Conservation (phyloP, 2,329 filamentous ascomycete species). For the Aureobasidium sp. region DNA sequence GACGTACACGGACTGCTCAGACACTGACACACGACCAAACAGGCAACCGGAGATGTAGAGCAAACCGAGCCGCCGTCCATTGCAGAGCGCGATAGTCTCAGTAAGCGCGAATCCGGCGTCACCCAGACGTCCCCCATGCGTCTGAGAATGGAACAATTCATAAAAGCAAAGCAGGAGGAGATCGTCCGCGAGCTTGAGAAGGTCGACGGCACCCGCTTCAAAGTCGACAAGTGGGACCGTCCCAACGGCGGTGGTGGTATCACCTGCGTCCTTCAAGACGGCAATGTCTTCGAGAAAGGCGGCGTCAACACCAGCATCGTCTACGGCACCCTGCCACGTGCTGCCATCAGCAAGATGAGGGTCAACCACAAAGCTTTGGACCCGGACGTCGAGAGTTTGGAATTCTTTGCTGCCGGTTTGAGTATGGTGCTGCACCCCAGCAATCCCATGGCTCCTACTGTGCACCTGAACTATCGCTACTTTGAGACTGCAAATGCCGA, state of each 20-base stretch:
- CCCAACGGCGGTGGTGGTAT: constrained; percentile 87
- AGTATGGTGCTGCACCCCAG: constrained; percentile 88
- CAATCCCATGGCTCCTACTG: constrained; percentile 95
- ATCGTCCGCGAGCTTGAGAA: constrained; percentile 79
- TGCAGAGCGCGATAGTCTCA: constrained; percentile 74
- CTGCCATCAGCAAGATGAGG: constrained; percentile 87
- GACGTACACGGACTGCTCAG: background rate
- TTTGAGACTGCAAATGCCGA: constrained; percentile 90
- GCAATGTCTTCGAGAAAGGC: constrained; percentile 95
- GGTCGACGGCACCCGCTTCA: constrained; percentile 77
- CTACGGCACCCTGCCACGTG: constrained; percentile 79
- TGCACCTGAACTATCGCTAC: constrained; percentile 97
- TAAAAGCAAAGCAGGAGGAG: constrained; percentile 82
- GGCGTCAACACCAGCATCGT: constrained; percentile 94
- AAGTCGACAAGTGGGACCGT: constrained; percentile 77
- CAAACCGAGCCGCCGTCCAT: constrained; percentile 59
- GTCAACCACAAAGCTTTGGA: constrained; percentile 89
- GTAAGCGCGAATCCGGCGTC: constrained; percentile 71
- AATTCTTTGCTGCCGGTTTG: constrained; percentile 91
- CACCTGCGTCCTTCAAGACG: constrained; percentile 90
- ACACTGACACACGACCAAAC: constrained; percentile 4
- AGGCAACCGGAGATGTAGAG: constrained; percentile 34
- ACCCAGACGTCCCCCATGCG: constrained; percentile 84
- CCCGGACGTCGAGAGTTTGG: constrained; percentile 69
- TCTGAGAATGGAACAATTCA: constrained; percentile 92